Base-by-base conservation (phyloP, 352 stramenopile genomes). In the Pythium rhizo-oryzae region DNA sequence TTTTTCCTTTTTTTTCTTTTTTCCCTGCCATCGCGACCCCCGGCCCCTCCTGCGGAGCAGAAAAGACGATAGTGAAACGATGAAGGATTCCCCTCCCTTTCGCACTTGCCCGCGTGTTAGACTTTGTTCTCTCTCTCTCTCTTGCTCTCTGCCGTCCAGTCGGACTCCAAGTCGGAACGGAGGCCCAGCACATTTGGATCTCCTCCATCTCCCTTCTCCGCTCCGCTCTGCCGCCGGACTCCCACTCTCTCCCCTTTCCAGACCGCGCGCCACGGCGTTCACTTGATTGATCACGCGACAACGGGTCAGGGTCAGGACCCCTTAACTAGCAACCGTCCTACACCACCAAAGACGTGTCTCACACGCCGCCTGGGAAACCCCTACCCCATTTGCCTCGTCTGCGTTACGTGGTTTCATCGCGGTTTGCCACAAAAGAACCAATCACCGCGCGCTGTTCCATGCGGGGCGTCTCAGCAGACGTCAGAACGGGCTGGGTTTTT, bases 261-360 rank as follows among this genome's bases (percentile, higher is more conserved):
- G 35, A 19, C 41, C 13, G 41, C 41, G 41, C 13, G 41, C 41
- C 41, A 47, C 1, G 3, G 28, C 28, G 60, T 65, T 70, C 64
- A 70, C 64, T 65, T 65, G 64, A 70, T 70, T 53, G 64, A 64
- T 70, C 56, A 59, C 55, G 33, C 62, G 19, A 62, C 41, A 44
- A 30, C 47, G 1, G 52, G 23, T 50, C 35, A 55, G 1, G 52
- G 23, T 50, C 35, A 55, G 28, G 16, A n/a, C 50, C 57, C 65
- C 65, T 71, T 25, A 71, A 58, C 8, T 11, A 16, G 41, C 65
- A 71, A 71, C 65, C 56, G 15, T 16, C 44, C 35, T 30, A 25
- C 59, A 30, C 59, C 59, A 37, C 23, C 59, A 64, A 52, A 67
- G 65, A 65, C 57, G 57, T 71, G 65, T 71, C 65, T 71, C 65